Evolutionary conservation across 2,329 filamentous ascomycete genomes (phyloP).

Genomic region (Alternaria arborescens): DNA sequence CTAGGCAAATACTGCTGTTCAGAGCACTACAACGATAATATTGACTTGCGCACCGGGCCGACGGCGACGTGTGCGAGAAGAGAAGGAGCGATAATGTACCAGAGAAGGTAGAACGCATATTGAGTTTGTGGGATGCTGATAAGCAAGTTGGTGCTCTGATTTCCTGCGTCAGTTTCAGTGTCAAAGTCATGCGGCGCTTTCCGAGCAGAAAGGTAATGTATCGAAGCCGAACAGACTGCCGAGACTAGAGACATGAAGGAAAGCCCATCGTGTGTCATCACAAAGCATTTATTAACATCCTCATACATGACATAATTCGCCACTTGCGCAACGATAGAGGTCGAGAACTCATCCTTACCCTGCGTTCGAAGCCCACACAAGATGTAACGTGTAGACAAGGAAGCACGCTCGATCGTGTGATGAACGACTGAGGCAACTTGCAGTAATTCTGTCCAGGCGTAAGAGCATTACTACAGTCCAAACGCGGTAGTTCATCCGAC

Average conservation of each 20-base stretch:
- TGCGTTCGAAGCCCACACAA: background rate
- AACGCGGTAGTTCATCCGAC: background rate
- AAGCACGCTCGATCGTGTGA: background rate
- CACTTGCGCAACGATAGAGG: background rate
- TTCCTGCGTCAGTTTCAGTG: no score
- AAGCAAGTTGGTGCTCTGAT: no score
- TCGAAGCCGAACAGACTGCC: background rate
- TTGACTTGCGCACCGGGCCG: background rate
- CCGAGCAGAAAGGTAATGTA: background rate
- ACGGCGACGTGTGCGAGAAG: background rate
- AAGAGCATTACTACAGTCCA: background rate
- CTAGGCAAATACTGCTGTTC: background rate
- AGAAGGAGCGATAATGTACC: background rate
- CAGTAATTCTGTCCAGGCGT: background rate
- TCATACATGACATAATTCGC: background rate
- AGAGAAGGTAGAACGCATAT: background rate
- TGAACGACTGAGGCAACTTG: background rate
- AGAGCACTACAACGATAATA: background rate
- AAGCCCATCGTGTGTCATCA: background rate
- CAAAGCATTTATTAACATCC: background rate
- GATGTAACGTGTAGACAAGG: background rate
- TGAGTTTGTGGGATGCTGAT: background rate
- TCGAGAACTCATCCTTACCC: background rate
- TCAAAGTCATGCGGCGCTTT: background rate
- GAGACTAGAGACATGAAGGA: background rate